Evolutionary conservation across 208 protist genomes (phyloP).

Genomic region (Porcisia deanei): DNA sequence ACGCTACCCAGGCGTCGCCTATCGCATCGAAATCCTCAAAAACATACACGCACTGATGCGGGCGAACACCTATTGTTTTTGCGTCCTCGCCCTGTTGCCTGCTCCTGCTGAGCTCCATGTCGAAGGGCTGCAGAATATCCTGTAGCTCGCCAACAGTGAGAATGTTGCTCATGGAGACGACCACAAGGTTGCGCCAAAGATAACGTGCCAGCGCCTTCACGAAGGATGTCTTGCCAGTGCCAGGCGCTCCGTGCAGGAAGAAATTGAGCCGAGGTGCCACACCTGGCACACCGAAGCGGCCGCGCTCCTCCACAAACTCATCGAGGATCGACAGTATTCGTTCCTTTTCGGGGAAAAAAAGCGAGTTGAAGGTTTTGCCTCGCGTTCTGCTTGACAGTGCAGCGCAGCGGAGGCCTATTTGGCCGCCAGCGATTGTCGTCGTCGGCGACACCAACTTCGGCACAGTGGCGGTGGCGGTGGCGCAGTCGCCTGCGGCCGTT

Average conservation of each 20-base stretch:
- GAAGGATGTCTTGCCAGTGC: constrained; percentile 94
- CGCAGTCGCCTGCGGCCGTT: background rate
- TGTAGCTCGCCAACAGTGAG: constrained; percentile 66
- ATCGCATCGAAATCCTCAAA: constrained; percentile 88
- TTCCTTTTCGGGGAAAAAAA: constrained; percentile 86
- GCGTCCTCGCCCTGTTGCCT: constrained; percentile 16
- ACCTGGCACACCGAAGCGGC: constrained; percentile 70
- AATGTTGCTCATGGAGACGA: constrained; percentile 68
- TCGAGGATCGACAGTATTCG: constrained; percentile 65
- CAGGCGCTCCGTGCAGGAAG: constrained; percentile 91
- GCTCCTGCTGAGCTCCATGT: constrained; percentile 15
- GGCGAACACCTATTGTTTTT: constrained; percentile 22
- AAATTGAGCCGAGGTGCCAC: constrained; percentile 72
- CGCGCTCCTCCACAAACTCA: constrained; percentile 62
- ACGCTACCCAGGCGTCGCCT: constrained; percentile 21
- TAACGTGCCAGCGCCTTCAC: constrained; percentile 84
- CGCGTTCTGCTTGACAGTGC: background rate
- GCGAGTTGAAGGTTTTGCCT: constrained; percentile 62
- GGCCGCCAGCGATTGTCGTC: constrained; percentile 13
- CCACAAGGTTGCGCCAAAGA: constrained; percentile 72
- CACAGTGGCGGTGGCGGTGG: background rate
- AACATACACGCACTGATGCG: constrained; percentile 68
- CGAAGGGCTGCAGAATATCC: constrained; percentile 52
- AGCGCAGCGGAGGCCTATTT: constrained; percentile 9
- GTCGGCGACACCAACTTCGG: background rate